These are phyloP conservation scores for Xylariaceae sp. DNA, from an alignment of 2,329 filamentous ascomycete species.

Conservation along the genomic window DNA sequence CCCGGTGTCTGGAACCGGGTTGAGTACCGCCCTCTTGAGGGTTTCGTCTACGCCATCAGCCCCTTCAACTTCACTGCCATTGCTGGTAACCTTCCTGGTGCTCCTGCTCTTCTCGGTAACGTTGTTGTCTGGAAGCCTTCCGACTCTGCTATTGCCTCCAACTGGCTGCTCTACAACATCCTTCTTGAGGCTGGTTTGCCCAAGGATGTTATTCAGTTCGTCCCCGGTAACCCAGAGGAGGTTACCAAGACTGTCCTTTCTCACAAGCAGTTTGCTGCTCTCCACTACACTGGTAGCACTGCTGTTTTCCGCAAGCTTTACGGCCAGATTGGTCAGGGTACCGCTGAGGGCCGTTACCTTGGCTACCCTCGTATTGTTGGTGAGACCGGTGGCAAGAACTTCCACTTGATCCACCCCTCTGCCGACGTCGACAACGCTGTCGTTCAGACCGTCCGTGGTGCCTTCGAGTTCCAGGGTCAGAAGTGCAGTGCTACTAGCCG, in stretches of 20 bases:
- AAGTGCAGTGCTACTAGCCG: slow-evolving; percentile 86
- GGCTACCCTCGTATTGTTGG: slow-evolving; percentile 86
- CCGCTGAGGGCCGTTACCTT: slow-evolving; percentile 74
- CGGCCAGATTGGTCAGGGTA: slow-evolving; percentile 74
- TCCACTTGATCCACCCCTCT: slow-evolving; percentile 73
- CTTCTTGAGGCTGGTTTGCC: slow-evolving; percentile 87
- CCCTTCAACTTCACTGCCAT: slow-evolving; percentile 99
- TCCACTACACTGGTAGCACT: slow-evolving; percentile 93
- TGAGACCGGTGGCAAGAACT: slow-evolving; percentile 92
- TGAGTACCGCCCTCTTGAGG: slow-evolving; percentile 85
- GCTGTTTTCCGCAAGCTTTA: slow-evolving; percentile 86
- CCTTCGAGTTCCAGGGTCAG: slow-evolving; percentile 87
- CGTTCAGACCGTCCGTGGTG: slow-evolving; percentile 76
- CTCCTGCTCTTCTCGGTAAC: slow-evolving; percentile 85
- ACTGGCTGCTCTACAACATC: slow-evolving; percentile 86
- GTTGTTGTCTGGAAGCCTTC: slow-evolving; percentile 98
- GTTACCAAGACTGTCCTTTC: slow-evolving; percentile 72
- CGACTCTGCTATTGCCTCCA: slow-evolving; percentile 79
- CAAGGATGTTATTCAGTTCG: slow-evolving; percentile 84
- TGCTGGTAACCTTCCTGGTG: slow-evolving; percentile 75
- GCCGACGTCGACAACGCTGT: slow-evolving; percentile 76
- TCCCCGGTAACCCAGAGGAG: slow-evolving; percentile 80
- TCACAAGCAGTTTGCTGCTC: slow-evolving; percentile 77
- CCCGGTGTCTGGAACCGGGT: slow-evolving; percentile 86
- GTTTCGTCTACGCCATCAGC: slow-evolving; percentile 89